A percentile compares a stretch with the other conserved stretches of the same genome.
Evolutionary conservation across 495 filamentous ascomycete species (phyloP).

Genomic region (Penicillium antarcticum): DNA sequence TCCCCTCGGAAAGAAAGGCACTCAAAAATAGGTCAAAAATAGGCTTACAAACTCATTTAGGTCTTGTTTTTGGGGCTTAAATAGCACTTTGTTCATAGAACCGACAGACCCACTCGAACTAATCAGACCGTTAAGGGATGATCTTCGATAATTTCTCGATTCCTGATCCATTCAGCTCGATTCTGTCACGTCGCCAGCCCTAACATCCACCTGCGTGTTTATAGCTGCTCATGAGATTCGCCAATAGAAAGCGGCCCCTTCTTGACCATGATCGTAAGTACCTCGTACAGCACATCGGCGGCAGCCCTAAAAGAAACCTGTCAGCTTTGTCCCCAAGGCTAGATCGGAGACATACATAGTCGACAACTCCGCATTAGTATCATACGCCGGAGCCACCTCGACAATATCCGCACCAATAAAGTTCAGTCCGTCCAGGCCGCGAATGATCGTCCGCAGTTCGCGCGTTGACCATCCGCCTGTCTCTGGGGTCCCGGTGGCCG

Average conservation of each 20-base stretch:
- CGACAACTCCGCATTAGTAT: conserved; percentile 65
- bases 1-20: no score
- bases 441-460: conserved; percentile 69
- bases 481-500: conserved; percentile 83
- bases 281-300: conserved; percentile 62
- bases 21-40: no score
- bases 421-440: conserved; percentile 71
- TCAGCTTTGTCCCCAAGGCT: not conserved
- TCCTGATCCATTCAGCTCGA: no score
- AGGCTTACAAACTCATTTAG: no score
- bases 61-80: no score
- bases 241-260: conserved; percentile 46
- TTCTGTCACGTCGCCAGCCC: no score
- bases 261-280: conserved; percentile 66
- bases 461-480: conserved; percentile 85
- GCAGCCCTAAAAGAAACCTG: conserved; percentile 46
- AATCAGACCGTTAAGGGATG: no score
- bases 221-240: conserved; percentile 16
- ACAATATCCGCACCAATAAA: conserved; percentile 78
- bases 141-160: no score
- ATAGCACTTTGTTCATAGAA: no score
- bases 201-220: not conserved
- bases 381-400: conserved; percentile 70
- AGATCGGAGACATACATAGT: conserved; percentile 39
- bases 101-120: no score